Base-by-base conservation (phyloP, 192 early-diverging fungal genomes). In the Lunasporangiospora selenospora region DNA sequence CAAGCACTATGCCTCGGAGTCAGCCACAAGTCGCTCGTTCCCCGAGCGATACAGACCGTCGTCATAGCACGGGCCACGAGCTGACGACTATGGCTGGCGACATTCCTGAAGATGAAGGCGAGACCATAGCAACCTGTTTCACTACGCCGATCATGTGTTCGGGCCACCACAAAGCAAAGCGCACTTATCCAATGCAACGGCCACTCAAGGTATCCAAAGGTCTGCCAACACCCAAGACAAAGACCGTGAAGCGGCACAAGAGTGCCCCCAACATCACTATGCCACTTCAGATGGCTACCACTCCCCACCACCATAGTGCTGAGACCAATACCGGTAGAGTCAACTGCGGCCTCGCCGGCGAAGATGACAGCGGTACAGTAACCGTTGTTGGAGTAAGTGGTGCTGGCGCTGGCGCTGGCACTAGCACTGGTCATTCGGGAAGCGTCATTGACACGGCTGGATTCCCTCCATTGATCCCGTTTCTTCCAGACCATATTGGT, bases 61-160 rank as follows among this genome's bases (percentile, higher is more conserved):
- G n/a, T n/a, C n/a, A n/a, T n/a, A n/a, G n/a, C n/a, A n/a, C n/a
- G n/a, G n/a, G n/a, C n/a, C n/a, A n/a, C n/a, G 21, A 19, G 3
- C 1, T 44, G 15, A 33, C 32, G 5, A 42, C 30, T 1, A 4
- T 12, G 0, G 4, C 2, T 23, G 36, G 13, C 32, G 32, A 9
- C 13, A 30, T 37, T 30, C 21, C 23, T 1, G 69, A 73, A 1
- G 69, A 73, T n/a, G 60, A 62, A 4, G 69, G 69, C 13, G 69
- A 73, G 30, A 53, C 34, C 7, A 26, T 73, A 18, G 56, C 61
- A 3, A 57, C 60, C 15, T 62, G 59, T 39, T 51, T 53, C 4
- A 73, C 69, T 6, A 58, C 48, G 15, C 58, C 69, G 13, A 73
- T 73, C 30, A 73, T 73, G 69, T 62, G 60, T 55, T 73, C 69